Evolutionary conservation across 2,329 filamentous ascomycete genomes (phyloP), one percentile per base, ranked within the genome.

Genomic region (Hypoxylon sp.): DNA sequence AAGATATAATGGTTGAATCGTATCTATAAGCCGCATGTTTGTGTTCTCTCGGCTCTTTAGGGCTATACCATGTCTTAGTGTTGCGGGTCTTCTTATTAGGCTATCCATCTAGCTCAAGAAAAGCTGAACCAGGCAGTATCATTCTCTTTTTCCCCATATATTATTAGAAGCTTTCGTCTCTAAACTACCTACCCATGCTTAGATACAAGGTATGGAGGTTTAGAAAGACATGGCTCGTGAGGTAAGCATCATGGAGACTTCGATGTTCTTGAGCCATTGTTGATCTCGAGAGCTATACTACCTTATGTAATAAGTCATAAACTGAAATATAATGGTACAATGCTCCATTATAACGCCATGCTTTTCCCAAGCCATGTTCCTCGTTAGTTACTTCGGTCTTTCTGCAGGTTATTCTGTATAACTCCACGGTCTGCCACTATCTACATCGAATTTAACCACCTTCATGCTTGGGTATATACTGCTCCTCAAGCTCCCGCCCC

Each of bases 401-500:
- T 3, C 37, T 14, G 11, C 11, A 2, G 24, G 37, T 8, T 39
- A 57, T 33, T 17, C 29, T 11, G 22, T n/a, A n/a, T 33, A 24
- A 11, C 33, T 17, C 22, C 39, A 47, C 37, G 17, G 9, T 3
- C 26, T 6, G 14, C 14, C 11, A 22, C 22, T 29, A 19, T 39
- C 29, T 29, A 13, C n/a, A 19, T 19, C 17, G 3, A 19, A 17
- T 14, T n/a, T 29, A 29, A 10, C 24, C 46, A 9, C 29, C 8
- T 39, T 26, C 42, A 13, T 17, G 31, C n/a, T 29, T 48, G 17
- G 50, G 14, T 48, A 54, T 39, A 2, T 62, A 14, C 19, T 26
- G 24, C n/a, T 10, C 29, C 9, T 59, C 50, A 19, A 67, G 57
- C 29, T 70, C 64, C 9, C 51, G 51, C 44, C 60, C 67, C 5